Conservation (phyloP, 148 eudicot species). For the Vaccinium corymbosum region DNA sequence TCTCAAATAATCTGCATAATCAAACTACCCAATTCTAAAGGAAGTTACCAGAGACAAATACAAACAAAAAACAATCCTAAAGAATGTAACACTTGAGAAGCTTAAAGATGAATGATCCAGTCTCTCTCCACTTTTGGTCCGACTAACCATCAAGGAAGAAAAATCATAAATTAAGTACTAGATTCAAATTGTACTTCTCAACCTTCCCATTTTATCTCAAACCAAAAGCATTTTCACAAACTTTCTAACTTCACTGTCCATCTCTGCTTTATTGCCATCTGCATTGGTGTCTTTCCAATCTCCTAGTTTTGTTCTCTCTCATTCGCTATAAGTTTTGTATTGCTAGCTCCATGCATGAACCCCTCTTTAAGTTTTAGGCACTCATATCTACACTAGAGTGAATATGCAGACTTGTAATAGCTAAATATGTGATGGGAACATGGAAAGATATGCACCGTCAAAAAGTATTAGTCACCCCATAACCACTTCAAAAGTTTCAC, state of each 20-base stretch:
- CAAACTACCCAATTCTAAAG: neutral
- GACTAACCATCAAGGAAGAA: neutral
- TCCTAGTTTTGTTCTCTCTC: neutral
- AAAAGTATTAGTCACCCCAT: neutral
- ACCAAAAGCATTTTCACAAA: neutral
- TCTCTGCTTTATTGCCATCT: neutral
- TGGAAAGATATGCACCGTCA: neutral
- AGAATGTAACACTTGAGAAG: constrained; percentile 1
- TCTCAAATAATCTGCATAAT: neutral
- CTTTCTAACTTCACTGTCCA: neutral
- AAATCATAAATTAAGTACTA: neutral
- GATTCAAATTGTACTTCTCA: neutral
- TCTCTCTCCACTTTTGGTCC: neutral
- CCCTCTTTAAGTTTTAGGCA: neutral
- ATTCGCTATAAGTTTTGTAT: neutral
- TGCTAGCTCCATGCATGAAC: neutral
- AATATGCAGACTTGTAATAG: neutral
- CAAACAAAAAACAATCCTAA: neutral
- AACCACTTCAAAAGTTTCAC: neutral
- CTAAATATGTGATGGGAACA: neutral
- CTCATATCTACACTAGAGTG: neutral
- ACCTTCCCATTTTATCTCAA: neutral
- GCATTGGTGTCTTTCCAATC: neutral
- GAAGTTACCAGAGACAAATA: neutral
- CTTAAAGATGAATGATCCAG: neutral